Base-by-base conservation (phyloP, 768 basidiomycete species). In the Rhodosporidiobolus sp. region DNA sequence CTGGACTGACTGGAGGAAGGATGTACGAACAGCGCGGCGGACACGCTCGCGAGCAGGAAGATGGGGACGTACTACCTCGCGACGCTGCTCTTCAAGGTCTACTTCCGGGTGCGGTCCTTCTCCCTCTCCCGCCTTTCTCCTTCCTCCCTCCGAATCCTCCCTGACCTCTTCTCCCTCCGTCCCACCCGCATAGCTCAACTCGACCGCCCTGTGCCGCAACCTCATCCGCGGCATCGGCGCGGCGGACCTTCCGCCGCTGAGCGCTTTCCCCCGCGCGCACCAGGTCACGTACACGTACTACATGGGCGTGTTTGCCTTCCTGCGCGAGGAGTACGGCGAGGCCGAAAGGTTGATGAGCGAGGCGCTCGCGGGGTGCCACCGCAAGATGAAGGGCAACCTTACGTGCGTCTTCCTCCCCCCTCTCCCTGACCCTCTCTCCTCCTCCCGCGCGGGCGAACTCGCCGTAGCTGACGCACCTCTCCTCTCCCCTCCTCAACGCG, bases 271-370 rank as follows among this genome's bases (percentile, higher is more conserved):
- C 28, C 30, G 35, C 70, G 67, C 67, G 75, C 70, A 70, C 54
- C 83, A 93, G 90, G 92, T 96, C 62, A 94, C 94, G 32, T 96
- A 90, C 82, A 85, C 88, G 72, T 99, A 95, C 84, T 97, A 97
- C 79, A 82, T 96, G 59, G 96, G 95, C 73, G 91, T 97, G 88
- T 85, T 98, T 72, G 89, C 88, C 79, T 97, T 98, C 82, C 81
- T 97, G 72, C 91, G 91, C 78, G 96, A 97, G 80, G 90, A 95
- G 60, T 94, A 92, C 78, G 84, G 83, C 50, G 92, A 92, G 83
- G 92, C 89, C n/a, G 54, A 67, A 57, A 69, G 32, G 35, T 30
- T 45, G 19, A 67, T 74, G 73, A 58, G 32, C 1, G 48, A 53
- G 17, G 65, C 64, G 30, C 43, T 76, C 1, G 22, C 14, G 32